These are phyloP conservation scores for Talaromyces thailandensis DNA, from an alignment of 495 filamentous ascomycete genomes.

Conservation along the genomic window DNA sequence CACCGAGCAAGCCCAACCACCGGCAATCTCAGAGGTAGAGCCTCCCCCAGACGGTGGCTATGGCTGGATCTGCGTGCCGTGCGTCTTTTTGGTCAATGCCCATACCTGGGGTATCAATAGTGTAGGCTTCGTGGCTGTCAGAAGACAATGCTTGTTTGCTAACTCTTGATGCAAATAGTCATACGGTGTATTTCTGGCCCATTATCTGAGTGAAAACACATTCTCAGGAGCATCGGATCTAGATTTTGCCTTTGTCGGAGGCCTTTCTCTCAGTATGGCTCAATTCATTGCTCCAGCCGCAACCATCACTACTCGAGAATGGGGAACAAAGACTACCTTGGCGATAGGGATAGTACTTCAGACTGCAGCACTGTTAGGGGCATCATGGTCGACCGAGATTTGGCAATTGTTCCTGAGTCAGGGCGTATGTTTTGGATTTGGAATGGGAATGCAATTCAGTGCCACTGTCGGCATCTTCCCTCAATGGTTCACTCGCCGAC, in stretches of 20 bases:
- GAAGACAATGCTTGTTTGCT: conserved; percentile 15
- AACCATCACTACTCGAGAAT: conserved; percentile 45
- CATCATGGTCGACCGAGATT: conserved; percentile 57
- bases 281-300: conserved; percentile 58
- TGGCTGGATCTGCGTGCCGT: conserved; percentile 45
- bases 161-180: conserved; percentile 7
- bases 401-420: conserved; percentile 74
- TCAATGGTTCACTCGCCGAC: conserved; percentile 68
- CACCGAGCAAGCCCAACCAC: not conserved
- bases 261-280: conserved; percentile 56
- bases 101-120: conserved; percentile 49
- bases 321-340: conserved; percentile 47
- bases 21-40: not conserved
- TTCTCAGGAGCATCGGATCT: conserved; percentile 51
- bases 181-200: conserved; percentile 63
- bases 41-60: conserved; percentile 45
- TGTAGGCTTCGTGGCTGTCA: conserved; percentile 22
- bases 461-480: conserved; percentile 60
- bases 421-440: conserved; percentile 66
- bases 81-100: conserved; percentile 43
- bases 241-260: conserved; percentile 65
- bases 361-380: conserved; percentile 50
- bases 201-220: conserved; percentile 52
- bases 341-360: conserved; percentile 52
- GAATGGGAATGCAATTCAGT: conserved; percentile 70